Conservation (phyloP, 1,139 yeast genomes). For the Kluyveromyces marxianus region DNA sequence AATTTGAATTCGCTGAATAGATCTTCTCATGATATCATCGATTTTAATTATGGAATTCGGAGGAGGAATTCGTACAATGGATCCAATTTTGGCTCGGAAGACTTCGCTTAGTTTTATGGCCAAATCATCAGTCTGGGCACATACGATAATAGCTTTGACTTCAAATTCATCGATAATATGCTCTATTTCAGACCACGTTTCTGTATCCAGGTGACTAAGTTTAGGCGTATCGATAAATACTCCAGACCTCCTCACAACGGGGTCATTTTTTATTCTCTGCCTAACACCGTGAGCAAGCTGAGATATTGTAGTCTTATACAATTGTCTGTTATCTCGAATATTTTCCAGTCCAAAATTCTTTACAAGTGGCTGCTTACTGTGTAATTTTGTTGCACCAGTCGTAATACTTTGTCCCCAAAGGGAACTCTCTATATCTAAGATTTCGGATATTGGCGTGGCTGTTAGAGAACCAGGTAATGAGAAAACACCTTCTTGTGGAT, state of each 20-base stretch:
- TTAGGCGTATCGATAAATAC: slow-evolving; percentile 78
- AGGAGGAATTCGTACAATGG: slow-evolving; percentile 21
- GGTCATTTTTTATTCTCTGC: slow-evolving; percentile 53
- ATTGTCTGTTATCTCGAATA: slow-evolving; percentile 49
- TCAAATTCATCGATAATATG: slow-evolving; percentile 28
- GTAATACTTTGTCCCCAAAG: slow-evolving; percentile 84
- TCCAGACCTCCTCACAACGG: slow-evolving; percentile 49
- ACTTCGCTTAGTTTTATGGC: slow-evolving; percentile 33
- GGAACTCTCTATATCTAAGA: slow-evolving; percentile 64
- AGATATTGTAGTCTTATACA: slow-evolving; percentile 50
- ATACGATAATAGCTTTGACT: slow-evolving; percentile 47
- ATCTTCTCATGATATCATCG: slow-evolving; percentile 62
- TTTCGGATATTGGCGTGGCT: slow-evolving; percentile 77
- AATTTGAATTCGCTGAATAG: slow-evolving; percentile 66
- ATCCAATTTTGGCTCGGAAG: slow-evolving; percentile 13
- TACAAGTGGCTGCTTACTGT: slow-evolving; percentile 82
- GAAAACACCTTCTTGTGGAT: slow-evolving; percentile 74
- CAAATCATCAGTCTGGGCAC: slow-evolving; percentile 48
- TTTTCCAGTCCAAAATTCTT: slow-evolving; percentile 70
- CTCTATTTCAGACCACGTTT: slow-evolving; percentile 31
- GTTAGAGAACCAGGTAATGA: slow-evolving; percentile 79
- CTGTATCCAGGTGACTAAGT: slow-evolving; percentile 42
- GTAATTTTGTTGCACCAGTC: slow-evolving; percentile 77
- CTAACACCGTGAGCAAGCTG: slow-evolving; percentile 53
- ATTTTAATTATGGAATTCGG: slow-evolving; percentile 47